A percentile compares a stretch with the other conserved stretches of the same genome.
Evolutionary conservation across 306 rosid species (phyloP).

Genomic region (Herpetospermum pedunculosum): DNA sequence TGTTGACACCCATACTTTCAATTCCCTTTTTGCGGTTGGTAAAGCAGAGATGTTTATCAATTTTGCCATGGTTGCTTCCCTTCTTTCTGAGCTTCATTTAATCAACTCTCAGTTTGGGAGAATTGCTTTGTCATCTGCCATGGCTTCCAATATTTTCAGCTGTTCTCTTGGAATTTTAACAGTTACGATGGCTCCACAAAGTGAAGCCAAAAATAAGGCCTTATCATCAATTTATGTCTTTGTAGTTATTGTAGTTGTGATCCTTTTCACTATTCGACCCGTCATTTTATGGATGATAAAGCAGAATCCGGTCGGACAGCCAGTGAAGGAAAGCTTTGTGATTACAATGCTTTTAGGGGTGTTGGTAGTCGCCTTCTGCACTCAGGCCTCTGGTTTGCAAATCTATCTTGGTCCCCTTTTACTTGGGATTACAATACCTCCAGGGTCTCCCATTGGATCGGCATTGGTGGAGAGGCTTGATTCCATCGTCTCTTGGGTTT

Average conservation of each 20-base stretch:
- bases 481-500: conserved; percentile 13
- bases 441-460: conserved; percentile 20
- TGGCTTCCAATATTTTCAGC: conserved; percentile 1
- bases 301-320: conserved; percentile 1
- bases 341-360: conserved; percentile 10
- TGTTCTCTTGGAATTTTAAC: background rate
- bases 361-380: conserved; percentile 10
- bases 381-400: conserved; percentile 15
- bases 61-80: conserved; percentile 15
- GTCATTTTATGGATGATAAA: conserved; percentile 10
- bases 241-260: background rate
- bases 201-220: background rate
- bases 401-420: conserved; percentile 18
- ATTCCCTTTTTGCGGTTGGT: background rate
- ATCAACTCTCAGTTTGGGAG: conserved; percentile 24
- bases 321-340: conserved; percentile 9
- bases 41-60: conserved; percentile 7
- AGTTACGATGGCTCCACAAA: background rate
- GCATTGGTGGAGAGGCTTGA: conserved; percentile 18
- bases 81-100: conserved; percentile 19
- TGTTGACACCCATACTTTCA: background rate
- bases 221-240: background rate
- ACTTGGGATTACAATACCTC: conserved; percentile 21
- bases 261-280: conserved; percentile 5
- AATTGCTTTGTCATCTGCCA: conserved; percentile 18